Conservation (phyloP, 2,329 filamentous ascomycete genomes). For the Xylogone sp. region DNA sequence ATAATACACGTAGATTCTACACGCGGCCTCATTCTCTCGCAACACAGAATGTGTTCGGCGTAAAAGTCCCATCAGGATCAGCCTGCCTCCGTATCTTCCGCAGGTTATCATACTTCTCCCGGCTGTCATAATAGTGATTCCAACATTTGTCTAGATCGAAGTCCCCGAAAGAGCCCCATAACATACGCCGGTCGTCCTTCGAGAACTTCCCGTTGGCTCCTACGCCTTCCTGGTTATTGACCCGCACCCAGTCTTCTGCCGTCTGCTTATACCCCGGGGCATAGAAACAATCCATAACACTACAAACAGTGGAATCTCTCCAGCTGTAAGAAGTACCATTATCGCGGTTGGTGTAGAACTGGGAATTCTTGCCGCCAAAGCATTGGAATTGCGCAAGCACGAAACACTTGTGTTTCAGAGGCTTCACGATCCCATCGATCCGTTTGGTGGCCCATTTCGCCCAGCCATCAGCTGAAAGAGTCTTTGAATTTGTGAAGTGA, state of each 20-base stretch:
- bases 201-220: slow-evolving; percentile 32
- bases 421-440: slow-evolving; percentile 34
- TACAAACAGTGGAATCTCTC: slow-evolving; percentile 38
- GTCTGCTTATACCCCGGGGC: slow-evolving; percentile 26
- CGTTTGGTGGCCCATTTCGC: slow-evolving; percentile 32
- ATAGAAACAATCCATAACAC: slow-evolving; percentile 42
- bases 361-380: slow-evolving; percentile 40
- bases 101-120: slow-evolving; percentile 34
- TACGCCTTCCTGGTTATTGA: slow-evolving; percentile 31
- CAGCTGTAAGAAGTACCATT: slow-evolving; percentile 46
- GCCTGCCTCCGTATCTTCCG: slow-evolving; percentile 19
- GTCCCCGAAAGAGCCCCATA: slow-evolving; percentile 38
- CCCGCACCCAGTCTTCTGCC: slow-evolving; percentile 38
- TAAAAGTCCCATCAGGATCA: slow-evolving; percentile 31
- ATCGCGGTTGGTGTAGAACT: slow-evolving; percentile 34
- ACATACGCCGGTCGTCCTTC: slow-evolving; percentile 34
- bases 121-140: slow-evolving; percentile 32
- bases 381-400: slow-evolving; percentile 42
- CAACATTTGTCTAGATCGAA: slow-evolving; percentile 34
- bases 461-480: slow-evolving; percentile 36
- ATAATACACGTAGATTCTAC: not conserved
- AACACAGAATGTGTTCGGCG: slow-evolving; percentile 17
- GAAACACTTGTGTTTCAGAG: slow-evolving; percentile 35
- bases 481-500: slow-evolving; percentile 38
- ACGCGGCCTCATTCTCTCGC: slow-evolving; percentile 4